Base-by-base conservation (phyloP, 495 filamentous ascomycete genomes). In the Annulohypoxylon bovei region DNA sequence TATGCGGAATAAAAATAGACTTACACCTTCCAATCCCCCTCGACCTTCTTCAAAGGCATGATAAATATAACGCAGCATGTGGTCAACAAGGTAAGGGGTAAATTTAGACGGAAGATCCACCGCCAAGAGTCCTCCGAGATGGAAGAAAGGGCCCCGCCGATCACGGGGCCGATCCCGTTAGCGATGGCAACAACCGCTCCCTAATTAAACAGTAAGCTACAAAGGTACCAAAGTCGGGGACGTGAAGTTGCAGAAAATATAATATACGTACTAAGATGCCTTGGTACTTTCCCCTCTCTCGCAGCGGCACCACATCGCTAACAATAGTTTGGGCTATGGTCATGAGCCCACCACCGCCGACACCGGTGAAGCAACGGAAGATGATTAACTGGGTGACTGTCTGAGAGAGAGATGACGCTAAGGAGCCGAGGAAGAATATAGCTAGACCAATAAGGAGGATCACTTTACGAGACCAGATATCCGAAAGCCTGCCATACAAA, bases 211-310 rank as follows among this genome's bases (percentile, higher is more conserved):
- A 25, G 22, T 18, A 16, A 27, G 40, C 42, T 20, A 16, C 18
- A 42, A 20, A 55, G 50, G 44, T 37, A 11, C 5, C 12, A 16
- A 33, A 44, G 9, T 23, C 32, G 3, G 32, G 7, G 25, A 4
- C 3, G 18, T 12, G 16, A 40, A 7, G 8, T 1, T 23, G 42
- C 3, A 25, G 32, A 23, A 37, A 52, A 55, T 22, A 42, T 35
- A 20, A 39, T 53, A 54, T 23, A 59, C 75, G 57, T 71, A 81
- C 79, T 5, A 89, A 76, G 33, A 88, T 87, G 3, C 86, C 87
- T 74, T 87, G 84, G 56, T 88, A 89, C 69, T 87, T 87, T 0
- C 86, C 87, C 62, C 87, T 74, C 63, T 88, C 81, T 16, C 83
- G 77, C 12, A 89, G 77, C 8, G 84, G 82, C 1, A 86, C 85